These are phyloP conservation scores for Xerocomus potaroensis DNA, from an alignment of 768 basidiomycete genomes.

Conservation along the genomic window DNA sequence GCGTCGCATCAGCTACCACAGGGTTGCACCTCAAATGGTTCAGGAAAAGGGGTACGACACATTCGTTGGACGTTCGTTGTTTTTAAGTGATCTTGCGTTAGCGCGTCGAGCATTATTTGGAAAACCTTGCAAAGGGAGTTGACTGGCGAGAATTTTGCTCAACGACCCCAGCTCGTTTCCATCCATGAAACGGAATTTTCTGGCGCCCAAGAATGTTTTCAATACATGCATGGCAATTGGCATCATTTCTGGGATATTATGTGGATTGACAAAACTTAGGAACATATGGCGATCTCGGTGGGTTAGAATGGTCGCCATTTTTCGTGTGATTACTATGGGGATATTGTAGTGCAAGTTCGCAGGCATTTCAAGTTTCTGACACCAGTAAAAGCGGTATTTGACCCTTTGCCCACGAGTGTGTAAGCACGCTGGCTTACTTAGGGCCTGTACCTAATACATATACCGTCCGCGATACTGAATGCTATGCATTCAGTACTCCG, in stretches of 20 bases:
- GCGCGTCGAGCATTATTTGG: slow-evolving; percentile 30
- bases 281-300: slow-evolving; percentile 21
- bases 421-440: too few species aligned
- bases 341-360: too few species aligned
- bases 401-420: too few species aligned
- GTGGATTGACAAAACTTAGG: slow-evolving; percentile 4
- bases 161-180: slow-evolving; percentile 29
- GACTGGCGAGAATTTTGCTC: slow-evolving; percentile 34
- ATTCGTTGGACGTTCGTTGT: background rate
- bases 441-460: too few species aligned
- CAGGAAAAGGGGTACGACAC: slow-evolving; percentile 22
- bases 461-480: too few species aligned
- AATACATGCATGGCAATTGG: slow-evolving; percentile 8
- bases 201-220: slow-evolving; percentile 21
- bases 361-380: too few species aligned
- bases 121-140: slow-evolving; percentile 22
- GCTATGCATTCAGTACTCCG: too few species aligned
- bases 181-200: slow-evolving; percentile 22
- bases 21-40: slow-evolving; percentile 24
- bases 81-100: slow-evolving; percentile 2
- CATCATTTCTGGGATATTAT: background rate
- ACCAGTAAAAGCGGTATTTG: too few species aligned
- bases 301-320: slow-evolving; percentile 7
- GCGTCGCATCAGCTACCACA: background rate
- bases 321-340: too few species aligned